These are phyloP conservation scores for Epichloe baconii DNA, from an alignment of 2,329 filamentous ascomycete species.

Conservation along the genomic window DNA sequence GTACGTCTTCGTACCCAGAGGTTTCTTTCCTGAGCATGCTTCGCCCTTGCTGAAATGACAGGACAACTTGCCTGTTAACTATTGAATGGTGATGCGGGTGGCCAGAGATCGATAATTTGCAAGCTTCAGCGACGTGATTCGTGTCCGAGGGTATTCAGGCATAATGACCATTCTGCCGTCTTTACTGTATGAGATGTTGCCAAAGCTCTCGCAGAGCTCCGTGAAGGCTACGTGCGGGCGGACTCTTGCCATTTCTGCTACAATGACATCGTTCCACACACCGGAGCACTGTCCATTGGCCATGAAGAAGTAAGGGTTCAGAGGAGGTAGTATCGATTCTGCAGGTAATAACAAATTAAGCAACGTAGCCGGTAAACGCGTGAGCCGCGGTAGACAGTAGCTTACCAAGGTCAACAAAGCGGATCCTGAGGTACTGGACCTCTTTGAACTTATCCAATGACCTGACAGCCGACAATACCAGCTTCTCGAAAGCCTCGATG, in stretches of 20 bases:
- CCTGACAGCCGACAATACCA: slow-evolving; percentile 51
- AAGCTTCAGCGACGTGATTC: slow-evolving; percentile 42
- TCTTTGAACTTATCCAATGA: slow-evolving; percentile 44
- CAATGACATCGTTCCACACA: slow-evolving; percentile 58
- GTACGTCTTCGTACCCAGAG: background rate
- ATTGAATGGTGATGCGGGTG: slow-evolving; percentile 24
- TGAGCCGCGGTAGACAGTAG: background rate
- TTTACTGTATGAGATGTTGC: slow-evolving; percentile 44
- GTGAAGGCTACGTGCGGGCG: slow-evolving; percentile 47
- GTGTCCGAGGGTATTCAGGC: slow-evolving; percentile 39
- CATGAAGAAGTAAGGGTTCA: slow-evolving; percentile 62
- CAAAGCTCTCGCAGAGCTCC: slow-evolving; percentile 51
- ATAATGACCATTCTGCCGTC: slow-evolving; percentile 44
- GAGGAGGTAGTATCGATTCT: slow-evolving; percentile 57
- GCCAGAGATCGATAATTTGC: slow-evolving; percentile 41
- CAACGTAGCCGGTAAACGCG: slow-evolving; percentile 11
- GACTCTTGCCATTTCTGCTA: slow-evolving; percentile 43
- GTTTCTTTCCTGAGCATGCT: too few species aligned
- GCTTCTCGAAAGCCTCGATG: slow-evolving; percentile 55
- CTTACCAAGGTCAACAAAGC: slow-evolving; percentile 59
- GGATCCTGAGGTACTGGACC: slow-evolving; percentile 55
- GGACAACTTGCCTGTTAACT: background rate
- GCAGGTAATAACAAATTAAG: background rate
- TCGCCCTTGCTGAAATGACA: background rate
- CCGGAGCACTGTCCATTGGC: slow-evolving; percentile 49